Evolutionary conservation across 148 eudicot genomes (phyloP).

Genomic region (Amaranthus hypochondriacus): DNA sequence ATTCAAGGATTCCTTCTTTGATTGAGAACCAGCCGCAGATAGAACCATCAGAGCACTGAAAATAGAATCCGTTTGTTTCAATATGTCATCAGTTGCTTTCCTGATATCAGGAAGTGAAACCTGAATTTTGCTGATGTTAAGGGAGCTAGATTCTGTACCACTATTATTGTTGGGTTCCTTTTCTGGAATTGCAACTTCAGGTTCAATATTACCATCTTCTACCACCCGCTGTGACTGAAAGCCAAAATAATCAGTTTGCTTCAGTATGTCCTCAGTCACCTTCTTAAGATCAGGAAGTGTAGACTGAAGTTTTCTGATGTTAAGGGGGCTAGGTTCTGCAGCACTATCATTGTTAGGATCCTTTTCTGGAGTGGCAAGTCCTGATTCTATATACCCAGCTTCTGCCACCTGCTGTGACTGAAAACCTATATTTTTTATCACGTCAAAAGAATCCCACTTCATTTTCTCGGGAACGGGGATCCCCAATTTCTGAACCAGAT

Average conservation of each 20-base stretch:
- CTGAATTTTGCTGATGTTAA: conserved; percentile 30
- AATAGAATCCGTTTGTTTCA: conserved; percentile 85
- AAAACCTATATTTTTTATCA: conserved; percentile 60
- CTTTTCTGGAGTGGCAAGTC: conserved; percentile 70
- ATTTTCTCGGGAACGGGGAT: conserved; percentile 68
- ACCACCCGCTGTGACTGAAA: conserved; percentile 45
- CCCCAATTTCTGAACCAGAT: conserved; percentile 70
- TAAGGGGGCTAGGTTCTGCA: conserved; percentile 24
- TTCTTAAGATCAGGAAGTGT: conserved; percentile 77
- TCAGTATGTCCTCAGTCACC: conserved; percentile 73
- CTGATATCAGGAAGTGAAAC: conserved; percentile 71
- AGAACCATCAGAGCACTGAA: conserved; percentile 83
- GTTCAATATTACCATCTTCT: no score
- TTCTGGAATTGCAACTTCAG: no score
- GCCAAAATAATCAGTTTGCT: conserved; percentile 83
- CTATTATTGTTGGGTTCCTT: conserved; percentile 25
- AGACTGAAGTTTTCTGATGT: conserved; percentile 36
- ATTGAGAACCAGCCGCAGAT: conserved; percentile 63
- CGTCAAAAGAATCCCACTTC: conserved; percentile 86
- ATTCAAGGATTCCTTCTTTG: conserved; percentile 42
- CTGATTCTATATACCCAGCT: conserved; percentile 78
- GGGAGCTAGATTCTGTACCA: conserved; percentile 26
- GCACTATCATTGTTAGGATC: conserved; percentile 24
- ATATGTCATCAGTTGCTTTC: conserved; percentile 76
- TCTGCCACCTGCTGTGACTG: conserved; percentile 66